These are phyloP conservation scores for Tetragonia tetragonoides DNA, from an alignment of 148 eudicot genomes.

Conservation along the genomic window DNA sequence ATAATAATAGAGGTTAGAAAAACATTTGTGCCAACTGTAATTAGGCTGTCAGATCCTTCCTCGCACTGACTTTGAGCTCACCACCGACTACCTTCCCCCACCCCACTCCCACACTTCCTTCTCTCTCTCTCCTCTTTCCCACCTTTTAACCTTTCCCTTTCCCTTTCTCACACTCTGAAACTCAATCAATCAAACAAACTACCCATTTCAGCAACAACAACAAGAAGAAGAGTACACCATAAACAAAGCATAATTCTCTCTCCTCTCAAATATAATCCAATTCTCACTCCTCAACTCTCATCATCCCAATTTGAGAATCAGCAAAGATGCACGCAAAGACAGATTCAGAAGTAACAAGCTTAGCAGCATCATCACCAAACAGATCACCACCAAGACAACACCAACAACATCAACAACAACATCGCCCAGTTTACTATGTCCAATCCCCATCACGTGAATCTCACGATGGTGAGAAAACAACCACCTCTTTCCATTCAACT, in stretches of 20 bases:
- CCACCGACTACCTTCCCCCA: background rate
- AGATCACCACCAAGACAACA: conserved; percentile 40
- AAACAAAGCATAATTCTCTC: no score
- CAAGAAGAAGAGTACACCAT: no score
- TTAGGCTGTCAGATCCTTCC: conserved; percentile 24
- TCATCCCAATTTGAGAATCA: no score
- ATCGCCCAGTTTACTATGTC: conserved; percentile 70
- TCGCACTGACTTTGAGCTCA: background rate
- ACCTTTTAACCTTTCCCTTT: background rate
- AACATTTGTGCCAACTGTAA: conserved; percentile 9
- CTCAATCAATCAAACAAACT: background rate
- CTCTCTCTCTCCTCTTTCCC: background rate
- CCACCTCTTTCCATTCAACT: conserved; percentile 77
- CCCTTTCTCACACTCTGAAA: no score
- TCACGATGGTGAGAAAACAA: conserved; percentile 74
- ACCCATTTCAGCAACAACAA: background rate
- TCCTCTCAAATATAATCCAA: no score
- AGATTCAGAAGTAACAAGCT: conserved; percentile 81
- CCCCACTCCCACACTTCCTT: background rate
- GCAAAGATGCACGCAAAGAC: conserved; percentile 64
- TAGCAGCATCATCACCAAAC: conserved; percentile 71
- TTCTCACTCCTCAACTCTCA: no score
- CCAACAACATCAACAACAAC: no score
- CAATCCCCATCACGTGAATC: conserved; percentile 84
- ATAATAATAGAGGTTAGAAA: no score